Evolutionary conservation across 2,329 filamentous ascomycete species (phyloP).

Genomic region (Pochonia chlamydosporia): DNA sequence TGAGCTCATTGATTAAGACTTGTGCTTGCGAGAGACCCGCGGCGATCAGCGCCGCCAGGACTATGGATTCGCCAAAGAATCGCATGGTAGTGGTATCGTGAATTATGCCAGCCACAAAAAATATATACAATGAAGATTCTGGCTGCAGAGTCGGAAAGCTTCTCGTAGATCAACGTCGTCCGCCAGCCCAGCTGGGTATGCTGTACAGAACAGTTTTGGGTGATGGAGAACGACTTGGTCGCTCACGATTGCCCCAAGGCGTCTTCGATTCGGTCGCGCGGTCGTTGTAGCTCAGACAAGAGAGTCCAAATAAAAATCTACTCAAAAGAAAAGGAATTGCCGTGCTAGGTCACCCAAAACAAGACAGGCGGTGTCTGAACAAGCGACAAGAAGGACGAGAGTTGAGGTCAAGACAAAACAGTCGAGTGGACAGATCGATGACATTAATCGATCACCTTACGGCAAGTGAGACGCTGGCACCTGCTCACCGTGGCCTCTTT

Average conservation of each 20-base stretch:
- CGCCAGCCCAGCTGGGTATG: slow-evolving; percentile 4
- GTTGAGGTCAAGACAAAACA: neutral
- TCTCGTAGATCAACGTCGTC: neutral
- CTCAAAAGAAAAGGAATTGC: neutral
- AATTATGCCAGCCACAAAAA: neutral
- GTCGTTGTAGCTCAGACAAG: too few relatives aligned
- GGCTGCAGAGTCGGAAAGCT: neutral
- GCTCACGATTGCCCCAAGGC: neutral
- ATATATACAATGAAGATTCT: neutral
- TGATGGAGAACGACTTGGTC: neutral
- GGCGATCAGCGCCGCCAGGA: slow-evolving; percentile 37
- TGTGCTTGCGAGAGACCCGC: slow-evolving; percentile 52
- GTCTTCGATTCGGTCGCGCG: neutral
- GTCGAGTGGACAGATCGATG: neutral
- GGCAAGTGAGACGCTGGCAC: too few relatives aligned
- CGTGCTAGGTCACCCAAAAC: neutral
- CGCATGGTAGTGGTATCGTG: slow-evolving; percentile 4
- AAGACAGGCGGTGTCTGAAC: neutral
- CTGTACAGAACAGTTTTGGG: slow-evolving; percentile 2
- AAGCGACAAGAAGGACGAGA: neutral
- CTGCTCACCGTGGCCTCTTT: too few relatives aligned
- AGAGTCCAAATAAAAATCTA: too few relatives aligned
- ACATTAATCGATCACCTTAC: neutral
- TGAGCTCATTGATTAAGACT: slow-evolving; percentile 65
- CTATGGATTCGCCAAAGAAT: slow-evolving; percentile 14